A percentile compares a stretch with the other conserved stretches of the same genome.
Conservation (phyloP, 2,329 filamentous ascomycete genomes). For the Paraconiothyrium brasiliense region DNA sequence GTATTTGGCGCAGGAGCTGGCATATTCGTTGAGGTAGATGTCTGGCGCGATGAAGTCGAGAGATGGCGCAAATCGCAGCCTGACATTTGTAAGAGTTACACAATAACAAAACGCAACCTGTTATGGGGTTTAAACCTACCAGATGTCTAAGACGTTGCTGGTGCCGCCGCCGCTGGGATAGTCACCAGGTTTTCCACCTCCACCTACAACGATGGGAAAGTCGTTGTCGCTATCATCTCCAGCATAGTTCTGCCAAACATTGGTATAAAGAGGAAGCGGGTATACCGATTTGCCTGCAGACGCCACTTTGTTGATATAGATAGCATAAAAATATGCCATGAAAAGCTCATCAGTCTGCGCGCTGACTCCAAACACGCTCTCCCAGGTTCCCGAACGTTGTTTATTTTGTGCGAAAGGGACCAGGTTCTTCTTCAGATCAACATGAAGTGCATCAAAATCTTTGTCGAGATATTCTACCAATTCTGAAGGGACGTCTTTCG, state of each 20-base stretch:
- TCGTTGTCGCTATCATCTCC: constrained; percentile 40
- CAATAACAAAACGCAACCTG: too few relatives aligned
- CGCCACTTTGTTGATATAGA: constrained; percentile 51
- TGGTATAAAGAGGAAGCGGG: constrained; percentile 52
- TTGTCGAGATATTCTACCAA: constrained; percentile 41
- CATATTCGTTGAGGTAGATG: too few relatives aligned
- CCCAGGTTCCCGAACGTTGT: constrained; percentile 43
- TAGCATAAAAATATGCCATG: constrained; percentile 56
- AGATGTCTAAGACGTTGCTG: too few relatives aligned
- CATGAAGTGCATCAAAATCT: too few relatives aligned
- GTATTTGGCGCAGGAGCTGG: too few relatives aligned
- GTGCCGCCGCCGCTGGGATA: constrained; percentile 56
- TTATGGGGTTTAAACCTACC: too few relatives aligned
- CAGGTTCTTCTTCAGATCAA: too few relatives aligned
- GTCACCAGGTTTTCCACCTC: constrained; percentile 51
- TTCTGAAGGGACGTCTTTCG: constrained; percentile 47
- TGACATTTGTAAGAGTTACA: too few relatives aligned
- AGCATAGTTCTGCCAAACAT: constrained; percentile 32
- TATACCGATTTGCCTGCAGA: constrained; percentile 50
- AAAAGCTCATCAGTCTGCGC: constrained; percentile 24
- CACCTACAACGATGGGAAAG: constrained; percentile 49
- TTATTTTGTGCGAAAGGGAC: too few relatives aligned
- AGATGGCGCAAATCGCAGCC: too few relatives aligned
- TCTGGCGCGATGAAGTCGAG: too few relatives aligned
- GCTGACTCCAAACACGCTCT: constrained; percentile 52